These are phyloP conservation scores for Bathelium albidoporum DNA, from an alignment of 495 filamentous ascomycete genomes.

Conservation along the genomic window DNA sequence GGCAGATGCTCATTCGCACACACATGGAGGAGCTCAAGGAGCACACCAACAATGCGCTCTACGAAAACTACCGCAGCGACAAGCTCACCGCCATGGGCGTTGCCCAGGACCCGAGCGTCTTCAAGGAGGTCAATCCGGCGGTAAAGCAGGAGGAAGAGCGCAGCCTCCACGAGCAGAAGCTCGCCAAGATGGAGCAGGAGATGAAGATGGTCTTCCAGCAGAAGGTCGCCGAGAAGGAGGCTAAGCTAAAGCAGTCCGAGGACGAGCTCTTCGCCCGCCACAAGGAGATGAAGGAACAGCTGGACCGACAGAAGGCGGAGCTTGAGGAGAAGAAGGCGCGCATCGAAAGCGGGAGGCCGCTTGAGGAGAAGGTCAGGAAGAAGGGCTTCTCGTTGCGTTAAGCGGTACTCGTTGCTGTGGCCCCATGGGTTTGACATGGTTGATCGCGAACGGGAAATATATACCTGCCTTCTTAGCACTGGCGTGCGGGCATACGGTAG, in stretches of 20 bases:
- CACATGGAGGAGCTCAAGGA: constrained; percentile 99
- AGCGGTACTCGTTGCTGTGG: neutral
- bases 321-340: constrained; percentile 95
- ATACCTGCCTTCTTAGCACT: neutral
- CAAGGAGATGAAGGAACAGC: constrained; percentile 98
- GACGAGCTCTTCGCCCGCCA: constrained; percentile 96
- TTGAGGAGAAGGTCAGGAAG: constrained; percentile 88
- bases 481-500: neutral
- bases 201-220: constrained; percentile 99
- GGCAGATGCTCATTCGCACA: constrained; percentile 98
- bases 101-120: constrained; percentile 93
- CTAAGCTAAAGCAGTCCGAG: constrained; percentile 97
- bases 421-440: neutral
- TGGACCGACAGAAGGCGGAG: constrained; percentile 85
- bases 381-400: constrained; percentile 99
- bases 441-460: neutral
- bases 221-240: constrained; percentile 98
- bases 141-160: constrained; percentile 99
- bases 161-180: constrained; percentile 94
- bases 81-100: constrained; percentile 98
- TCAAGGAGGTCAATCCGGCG: constrained; percentile 99
- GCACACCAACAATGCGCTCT: constrained; percentile 96
- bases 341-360: constrained; percentile 82
- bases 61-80: constrained; percentile 99
- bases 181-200: constrained; percentile 98